Conservation (phyloP, 257 asterid genomes). For the Capsicum rhomboideum region DNA sequence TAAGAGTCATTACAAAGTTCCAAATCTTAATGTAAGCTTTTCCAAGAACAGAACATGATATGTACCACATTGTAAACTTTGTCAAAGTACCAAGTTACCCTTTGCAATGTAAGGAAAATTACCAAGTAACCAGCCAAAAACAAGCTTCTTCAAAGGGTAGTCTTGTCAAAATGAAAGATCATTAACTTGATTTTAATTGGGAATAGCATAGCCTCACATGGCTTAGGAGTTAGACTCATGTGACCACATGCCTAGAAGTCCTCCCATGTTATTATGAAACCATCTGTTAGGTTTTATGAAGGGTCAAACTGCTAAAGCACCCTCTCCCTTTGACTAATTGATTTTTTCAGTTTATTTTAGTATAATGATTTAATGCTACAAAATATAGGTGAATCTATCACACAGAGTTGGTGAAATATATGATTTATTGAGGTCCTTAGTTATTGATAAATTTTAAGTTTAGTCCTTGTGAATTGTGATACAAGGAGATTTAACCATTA, state of each 20-base stretch:
- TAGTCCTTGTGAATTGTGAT: too few relatives aligned
- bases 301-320: constrained; percentile 16
- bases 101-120: constrained; percentile 2
- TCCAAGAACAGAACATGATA: constrained; percentile 20
- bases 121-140: background rate
- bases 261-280: constrained; percentile 38
- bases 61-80: constrained; percentile 17
- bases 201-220: constrained; percentile 51
- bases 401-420: background rate
- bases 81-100: constrained; percentile 32
- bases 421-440: background rate
- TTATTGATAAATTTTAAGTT: background rate
- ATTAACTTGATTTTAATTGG: constrained; percentile 23
- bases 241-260: constrained; percentile 60
- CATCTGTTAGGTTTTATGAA: constrained; percentile 7
- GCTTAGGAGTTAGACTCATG: constrained; percentile 54
- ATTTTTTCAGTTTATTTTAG: constrained; percentile 12
- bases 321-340: constrained; percentile 27
- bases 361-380: background rate
- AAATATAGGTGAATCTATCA: background rate
- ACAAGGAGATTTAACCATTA: too few relatives aligned
- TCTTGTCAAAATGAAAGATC: constrained; percentile 5
- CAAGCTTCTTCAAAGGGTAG: constrained; percentile 10
- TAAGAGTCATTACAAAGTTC: constrained; percentile 10
- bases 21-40: constrained; percentile 31